These are phyloP conservation scores for Claviceps sp. DNA, from an alignment of 2,329 filamentous ascomycete genomes.

Conservation along the genomic window DNA sequence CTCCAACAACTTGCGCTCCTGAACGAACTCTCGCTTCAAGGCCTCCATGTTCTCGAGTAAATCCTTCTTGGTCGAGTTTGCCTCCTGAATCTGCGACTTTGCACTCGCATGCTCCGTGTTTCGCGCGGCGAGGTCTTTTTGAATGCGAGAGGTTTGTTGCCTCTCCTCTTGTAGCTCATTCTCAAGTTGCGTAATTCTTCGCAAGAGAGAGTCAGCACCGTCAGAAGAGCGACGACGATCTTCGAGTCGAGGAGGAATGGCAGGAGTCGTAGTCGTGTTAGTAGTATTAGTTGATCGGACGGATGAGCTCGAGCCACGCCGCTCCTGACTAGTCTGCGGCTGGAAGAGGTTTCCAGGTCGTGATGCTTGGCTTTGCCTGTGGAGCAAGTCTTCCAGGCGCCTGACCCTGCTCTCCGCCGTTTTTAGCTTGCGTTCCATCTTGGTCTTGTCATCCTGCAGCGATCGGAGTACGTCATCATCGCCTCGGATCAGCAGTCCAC, in stretches of 20 bases:
- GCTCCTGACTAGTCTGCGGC: conserved; percentile 30
- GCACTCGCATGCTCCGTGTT: conserved; percentile 45
- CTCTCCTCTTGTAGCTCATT: conserved; percentile 63
- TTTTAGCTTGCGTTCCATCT: conserved; percentile 58
- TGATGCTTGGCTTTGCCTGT: conserved; percentile 58
- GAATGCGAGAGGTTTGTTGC: conserved; percentile 50
- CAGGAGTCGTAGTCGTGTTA: background rate
- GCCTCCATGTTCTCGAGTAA: conserved; percentile 91
- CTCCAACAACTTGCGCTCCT: conserved; percentile 72
- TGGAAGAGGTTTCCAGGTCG: conserved; percentile 45
- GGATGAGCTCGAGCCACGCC: conserved; percentile 36
- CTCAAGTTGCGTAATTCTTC: conserved; percentile 53
- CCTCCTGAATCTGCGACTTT: conserved; percentile 65
- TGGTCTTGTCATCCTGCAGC: conserved; percentile 72
- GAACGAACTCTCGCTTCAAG: conserved; percentile 74
- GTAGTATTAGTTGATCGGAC: conserved; percentile 24
- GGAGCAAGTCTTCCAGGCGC: conserved; percentile 80
- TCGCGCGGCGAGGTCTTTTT: conserved; percentile 53
- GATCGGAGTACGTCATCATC: conserved; percentile 68
- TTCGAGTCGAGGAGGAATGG: conserved; percentile 16
- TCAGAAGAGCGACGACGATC: conserved; percentile 34
- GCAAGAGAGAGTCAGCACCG: conserved; percentile 30
- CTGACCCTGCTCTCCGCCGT: conserved; percentile 83
- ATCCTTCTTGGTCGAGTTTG: conserved; percentile 83
- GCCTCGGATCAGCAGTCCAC: conserved; percentile 72